A percentile compares a stretch with the other conserved stretches of the same genome.
These are phyloP conservation scores for Ceriops decandra DNA, from an alignment of 345 rosid species.

Conservation along the genomic window DNA sequence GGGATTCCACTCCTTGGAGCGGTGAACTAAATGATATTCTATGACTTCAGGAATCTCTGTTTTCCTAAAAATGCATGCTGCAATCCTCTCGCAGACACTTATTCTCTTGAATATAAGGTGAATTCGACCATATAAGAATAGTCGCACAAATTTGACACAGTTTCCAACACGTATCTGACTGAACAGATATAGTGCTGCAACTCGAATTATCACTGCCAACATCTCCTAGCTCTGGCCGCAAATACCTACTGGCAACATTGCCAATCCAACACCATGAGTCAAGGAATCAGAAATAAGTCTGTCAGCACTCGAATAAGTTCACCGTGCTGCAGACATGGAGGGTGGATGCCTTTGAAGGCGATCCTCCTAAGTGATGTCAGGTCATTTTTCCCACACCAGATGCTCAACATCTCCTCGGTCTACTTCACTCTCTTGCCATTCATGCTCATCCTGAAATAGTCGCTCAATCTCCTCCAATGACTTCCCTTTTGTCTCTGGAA, in stretches of 20 bases:
- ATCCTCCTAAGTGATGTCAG: neutral
- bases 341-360: neutral
- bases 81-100: neutral
- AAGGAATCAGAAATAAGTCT: neutral
- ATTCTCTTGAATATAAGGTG: neutral
- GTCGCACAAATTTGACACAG: constrained; percentile 1
- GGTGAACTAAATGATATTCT: neutral
- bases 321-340: neutral
- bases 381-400: constrained; percentile 52
- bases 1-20: neutral
- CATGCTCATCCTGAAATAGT: constrained; percentile 44
- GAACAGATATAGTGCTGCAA: neutral
- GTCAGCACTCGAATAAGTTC: neutral
- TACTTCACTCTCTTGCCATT: constrained; percentile 42
- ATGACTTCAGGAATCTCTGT: neutral
- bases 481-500: constrained; percentile 80
- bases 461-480: constrained; percentile 71
- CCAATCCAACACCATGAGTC: neutral
- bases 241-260: neutral
- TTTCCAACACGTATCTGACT: neutral
- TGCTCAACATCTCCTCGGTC: constrained; percentile 72
- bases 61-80: neutral
- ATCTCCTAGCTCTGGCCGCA: neutral
- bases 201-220: neutral
- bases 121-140: neutral